Evolutionary conservation across 192 early-diverging fungal genomes (phyloP), one percentile per base, ranked within the genome.

Genomic region (Backusella circina): DNA sequence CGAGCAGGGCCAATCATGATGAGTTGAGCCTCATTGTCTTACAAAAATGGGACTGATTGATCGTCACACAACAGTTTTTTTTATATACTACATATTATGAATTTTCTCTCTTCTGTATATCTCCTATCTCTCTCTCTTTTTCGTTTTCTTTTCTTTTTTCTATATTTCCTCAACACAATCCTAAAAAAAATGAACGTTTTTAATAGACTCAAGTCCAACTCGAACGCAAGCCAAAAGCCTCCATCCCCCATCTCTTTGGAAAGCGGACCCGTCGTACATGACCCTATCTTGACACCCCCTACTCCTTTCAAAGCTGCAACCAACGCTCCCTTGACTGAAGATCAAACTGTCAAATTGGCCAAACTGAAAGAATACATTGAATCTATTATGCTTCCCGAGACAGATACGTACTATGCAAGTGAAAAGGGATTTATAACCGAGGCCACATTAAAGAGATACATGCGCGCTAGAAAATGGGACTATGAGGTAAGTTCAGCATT

Each of bases 391-490:
- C 73, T 83, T 9, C 75, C 78, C 1, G 31, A 73, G 7, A 67
- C 51, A 16, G 78, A 83, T 35, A 38, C 41, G 15, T 83, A 83
- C 36, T 77, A 83, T 71, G 10, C 26, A 10, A 79, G 76, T 32
- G 82, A 83, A 50, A 83, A 64, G 41, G 75, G 77, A 23, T 83
- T 83, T 44, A 54, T 83, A 10, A 77, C 78, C 6, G 78, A 79
- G 26, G 65, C 38, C 26, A 83, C 82, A 13, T 28, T 83, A 64
- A 75, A 79, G 28, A 75, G 82, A n/a, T 83, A 83, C 39, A 61
- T 83, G 65, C 74, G 82, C 16, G 82, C 82, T 18, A 44, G 82
- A 70, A 83, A 83, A 57, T 83, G 82, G 82, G 82, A 83, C 47
- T 76, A 72, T 39, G 75, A 74, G 78, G 77, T 81, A 41, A 47